Conservation (phyloP, 1,284 basidiomycete genomes). For the Exsudoporus floridanus region DNA sequence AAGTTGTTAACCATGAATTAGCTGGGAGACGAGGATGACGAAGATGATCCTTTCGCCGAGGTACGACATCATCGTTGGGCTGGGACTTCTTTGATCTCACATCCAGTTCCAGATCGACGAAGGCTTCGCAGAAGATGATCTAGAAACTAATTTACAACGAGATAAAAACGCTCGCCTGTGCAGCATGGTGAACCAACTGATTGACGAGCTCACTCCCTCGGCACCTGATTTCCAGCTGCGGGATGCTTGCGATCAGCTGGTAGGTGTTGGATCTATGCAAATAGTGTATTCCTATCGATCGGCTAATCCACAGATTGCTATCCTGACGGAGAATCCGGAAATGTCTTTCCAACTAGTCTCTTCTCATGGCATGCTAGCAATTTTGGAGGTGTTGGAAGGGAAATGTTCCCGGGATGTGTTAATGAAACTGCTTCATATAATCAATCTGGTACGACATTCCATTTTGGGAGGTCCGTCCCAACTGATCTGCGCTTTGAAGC, state of each 20-base stretch:
- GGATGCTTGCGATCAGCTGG: conserved; percentile 86
- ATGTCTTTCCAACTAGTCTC: conserved; percentile 88
- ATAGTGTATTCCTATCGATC: neutral
- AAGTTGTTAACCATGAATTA: conserved; percentile 28
- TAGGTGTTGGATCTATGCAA: conserved; percentile 38
- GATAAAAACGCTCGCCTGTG: conserved; percentile 89
- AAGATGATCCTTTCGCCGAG: conserved; percentile 94
- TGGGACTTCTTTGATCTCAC: conserved; percentile 8
- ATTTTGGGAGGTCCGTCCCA: neutral
- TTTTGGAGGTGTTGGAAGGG: conserved; percentile 89
- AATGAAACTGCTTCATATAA: conserved; percentile 81
- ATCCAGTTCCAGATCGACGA: conserved; percentile 73
- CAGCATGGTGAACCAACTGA: conserved; percentile 76
- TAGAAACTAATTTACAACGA: conserved; percentile 85
- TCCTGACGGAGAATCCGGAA: conserved; percentile 83
- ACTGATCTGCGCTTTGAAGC: conserved; percentile 46
- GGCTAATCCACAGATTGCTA: conserved; percentile 54
- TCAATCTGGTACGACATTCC: conserved; percentile 70
- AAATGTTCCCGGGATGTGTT: conserved; percentile 81
- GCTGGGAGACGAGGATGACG: conserved; percentile 81
- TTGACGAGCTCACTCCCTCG: conserved; percentile 82
- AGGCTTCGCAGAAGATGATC: conserved; percentile 82
- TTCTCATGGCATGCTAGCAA: conserved; percentile 91
- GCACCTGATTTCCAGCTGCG: conserved; percentile 78
- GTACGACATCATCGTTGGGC: conserved; percentile 39